Evolutionary conservation across 441 rosid genomes (phyloP), one percentile per base, ranked within the genome.

Genomic region (Euphorbia schlechtendalii): DNA sequence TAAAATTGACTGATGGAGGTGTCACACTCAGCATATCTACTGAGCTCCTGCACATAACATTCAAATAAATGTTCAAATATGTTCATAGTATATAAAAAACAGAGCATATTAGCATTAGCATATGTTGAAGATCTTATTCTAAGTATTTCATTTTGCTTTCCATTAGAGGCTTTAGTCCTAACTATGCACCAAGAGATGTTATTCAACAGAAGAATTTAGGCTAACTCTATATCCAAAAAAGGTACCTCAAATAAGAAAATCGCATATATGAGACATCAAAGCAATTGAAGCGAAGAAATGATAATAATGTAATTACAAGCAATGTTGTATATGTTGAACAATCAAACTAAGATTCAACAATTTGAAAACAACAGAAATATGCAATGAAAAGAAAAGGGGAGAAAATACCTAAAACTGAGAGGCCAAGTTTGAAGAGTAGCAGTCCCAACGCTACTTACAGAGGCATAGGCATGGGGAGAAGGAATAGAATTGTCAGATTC

Each of bases 341-440:
- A 52, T 8, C 9, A 22, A 49, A 20, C n/a, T 18, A 8, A 41
- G 18, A 49, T n/a, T 49, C 2, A 18, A 49, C n/a, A 49, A 49
- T n/a, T n/a, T n/a, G 17, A 49, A 2, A 49, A 49, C 24, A 49
- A 4, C 9, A 49, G 24, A 9, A 49, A 20, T 1, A n/a, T n/a
- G 24, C 24, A 74, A 77, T 72, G 74, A 8, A 49, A 25, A 5
- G 10, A 4, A 3, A 40, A 0, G 15, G 22, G 2, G 17, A 32
- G 12, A 10, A 34, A 58, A 48, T 65, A 90, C 96, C 96, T 81
- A 76, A 82, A 90, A 51, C 90, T 88, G 66, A 81, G 87, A 49
- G 97, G 97, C 97, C 97, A 86, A n/a, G 81, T 40, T 24, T 73
- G 68, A 65, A 45, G 62, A 55, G 46, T 48, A n/a, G n/a, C n/a